These are phyloP conservation scores for Byssochlamys sp. DNA, from an alignment of 2,329 filamentous ascomycete genomes.

Conservation along the genomic window DNA sequence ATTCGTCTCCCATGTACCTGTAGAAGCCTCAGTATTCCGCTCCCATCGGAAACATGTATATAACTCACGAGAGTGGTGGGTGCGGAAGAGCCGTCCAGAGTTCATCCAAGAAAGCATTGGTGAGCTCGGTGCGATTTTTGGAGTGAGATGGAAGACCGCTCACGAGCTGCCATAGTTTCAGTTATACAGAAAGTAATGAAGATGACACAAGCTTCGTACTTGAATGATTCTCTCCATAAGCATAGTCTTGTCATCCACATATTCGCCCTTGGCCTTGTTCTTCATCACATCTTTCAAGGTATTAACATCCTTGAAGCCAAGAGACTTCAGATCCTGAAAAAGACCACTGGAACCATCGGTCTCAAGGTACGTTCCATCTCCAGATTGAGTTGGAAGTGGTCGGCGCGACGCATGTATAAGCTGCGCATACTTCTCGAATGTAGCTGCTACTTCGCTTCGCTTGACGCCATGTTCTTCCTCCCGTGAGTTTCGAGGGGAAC, in stretches of 20 bases:
- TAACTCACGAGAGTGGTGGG: constrained; percentile 54
- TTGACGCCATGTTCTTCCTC: constrained; percentile 23
- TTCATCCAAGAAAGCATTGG: constrained; percentile 57
- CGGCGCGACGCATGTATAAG: constrained; percentile 46
- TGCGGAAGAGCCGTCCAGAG: constrained; percentile 66
- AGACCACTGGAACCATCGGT: constrained; percentile 44
- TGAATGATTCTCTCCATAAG: constrained; percentile 64
- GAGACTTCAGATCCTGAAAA: constrained; percentile 47
- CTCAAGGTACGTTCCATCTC: constrained; percentile 52
- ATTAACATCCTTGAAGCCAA: constrained; percentile 51
- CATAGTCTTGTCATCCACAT: constrained; percentile 66
- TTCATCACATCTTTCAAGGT: constrained; percentile 54
- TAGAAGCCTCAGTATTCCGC: constrained; percentile 5
- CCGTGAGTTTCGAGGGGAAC: constrained; percentile 17
- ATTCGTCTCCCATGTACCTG: constrained; percentile 44
- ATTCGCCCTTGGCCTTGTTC: constrained; percentile 53
- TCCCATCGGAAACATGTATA: neutral
- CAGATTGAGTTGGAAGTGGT: constrained; percentile 55
- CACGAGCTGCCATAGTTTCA: constrained; percentile 42
- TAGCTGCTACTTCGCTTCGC: constrained; percentile 30
- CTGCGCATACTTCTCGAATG: constrained; percentile 38
- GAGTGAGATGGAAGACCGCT: constrained; percentile 55
- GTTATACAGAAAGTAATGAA: neutral
- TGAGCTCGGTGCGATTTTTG: constrained; percentile 52
- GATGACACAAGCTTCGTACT: constrained; percentile 17